Conservation (phyloP, 2,329 filamentous ascomycete species). For the Pestalotiopsis sp. region DNA sequence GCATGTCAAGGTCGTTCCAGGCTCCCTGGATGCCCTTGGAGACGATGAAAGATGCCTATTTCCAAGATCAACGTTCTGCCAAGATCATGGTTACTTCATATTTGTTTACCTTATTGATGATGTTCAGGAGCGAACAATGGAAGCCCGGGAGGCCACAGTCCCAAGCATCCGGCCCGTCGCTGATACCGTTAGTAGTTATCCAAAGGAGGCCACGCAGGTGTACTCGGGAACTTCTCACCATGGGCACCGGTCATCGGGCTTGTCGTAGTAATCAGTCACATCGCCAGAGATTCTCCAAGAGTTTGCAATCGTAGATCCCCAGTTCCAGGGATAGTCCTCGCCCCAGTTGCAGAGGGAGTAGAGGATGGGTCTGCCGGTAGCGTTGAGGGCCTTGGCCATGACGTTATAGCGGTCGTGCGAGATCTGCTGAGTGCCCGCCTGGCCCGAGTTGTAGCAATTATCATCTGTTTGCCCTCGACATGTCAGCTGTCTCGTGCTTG, state of each 20-base stretch:
- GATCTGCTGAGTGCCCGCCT: slow-evolving; percentile 25
- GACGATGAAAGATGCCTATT: slow-evolving; percentile 6
- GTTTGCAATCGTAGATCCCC: slow-evolving; percentile 30
- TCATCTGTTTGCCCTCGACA: slow-evolving; percentile 32
- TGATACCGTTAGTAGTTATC: not conserved
- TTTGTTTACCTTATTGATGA: slow-evolving; percentile 8
- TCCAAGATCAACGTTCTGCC: not conserved
- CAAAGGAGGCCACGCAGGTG: not conserved
- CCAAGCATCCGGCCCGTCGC: slow-evolving; percentile 11
- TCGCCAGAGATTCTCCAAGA: slow-evolving; percentile 36
- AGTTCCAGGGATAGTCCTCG: slow-evolving; percentile 28
- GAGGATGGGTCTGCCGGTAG: slow-evolving; percentile 32
- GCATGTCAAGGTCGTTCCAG: slow-evolving; percentile 25
- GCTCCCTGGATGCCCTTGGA: slow-evolving; percentile 5
- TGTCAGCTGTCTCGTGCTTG: not conserved
- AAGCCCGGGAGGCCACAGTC: slow-evolving; percentile 5
- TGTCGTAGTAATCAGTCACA: slow-evolving; percentile 33
- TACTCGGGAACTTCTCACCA: slow-evolving; percentile 13
- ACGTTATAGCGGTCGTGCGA: slow-evolving; percentile 29
- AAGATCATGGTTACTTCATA: not conserved
- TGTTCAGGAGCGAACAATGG: slow-evolving; percentile 8
- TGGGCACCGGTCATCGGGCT: slow-evolving; percentile 32
- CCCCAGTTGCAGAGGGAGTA: slow-evolving; percentile 38
- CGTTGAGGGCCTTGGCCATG: slow-evolving; percentile 36
- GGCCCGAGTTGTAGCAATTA: slow-evolving; percentile 41